phyloP scores from a whole-genome alignment of 192 early-diverging fungal genomes.

The Coemansia sp. region DNA sequence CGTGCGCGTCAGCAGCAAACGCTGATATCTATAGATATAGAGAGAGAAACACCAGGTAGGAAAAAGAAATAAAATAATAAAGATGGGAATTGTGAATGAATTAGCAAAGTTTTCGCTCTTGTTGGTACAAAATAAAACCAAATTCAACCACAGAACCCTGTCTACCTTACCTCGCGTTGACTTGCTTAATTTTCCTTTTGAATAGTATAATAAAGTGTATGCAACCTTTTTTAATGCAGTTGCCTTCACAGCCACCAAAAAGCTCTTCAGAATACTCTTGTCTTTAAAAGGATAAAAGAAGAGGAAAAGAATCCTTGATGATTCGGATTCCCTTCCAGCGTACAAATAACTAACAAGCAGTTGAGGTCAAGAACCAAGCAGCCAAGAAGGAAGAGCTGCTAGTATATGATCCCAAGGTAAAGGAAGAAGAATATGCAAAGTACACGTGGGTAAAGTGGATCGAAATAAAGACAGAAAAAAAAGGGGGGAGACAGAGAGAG shows the following conservation, averaged over 20 bases:
- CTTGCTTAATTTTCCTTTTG: conserved; percentile 7
- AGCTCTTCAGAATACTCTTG: background rate
- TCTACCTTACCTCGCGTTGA: background rate
- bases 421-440: background rate
- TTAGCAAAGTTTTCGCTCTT: no score
- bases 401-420: conserved; percentile 4
- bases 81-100: no score
- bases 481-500: background rate
- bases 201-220: background rate
- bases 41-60: background rate
- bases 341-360: no score
- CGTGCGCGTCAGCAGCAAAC: conserved; percentile 34
- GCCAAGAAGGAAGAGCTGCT: background rate
- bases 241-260: background rate
- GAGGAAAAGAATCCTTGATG: background rate
- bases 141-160: background rate
- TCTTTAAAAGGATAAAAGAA: background rate
- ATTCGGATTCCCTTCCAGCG: no score
- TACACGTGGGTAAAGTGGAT: conserved; percentile 5
- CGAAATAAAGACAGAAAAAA: conserved; percentile 9
- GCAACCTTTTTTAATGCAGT: background rate
- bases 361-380: no score
- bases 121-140: background rate
- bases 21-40: conserved; percentile 9
- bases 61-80: background rate